A percentile compares a stretch with the other conserved stretches of the same genome.
phyloP scores from a whole-genome alignment of 192 early-diverging fungal species.

The Coemansia sp. region DNA sequence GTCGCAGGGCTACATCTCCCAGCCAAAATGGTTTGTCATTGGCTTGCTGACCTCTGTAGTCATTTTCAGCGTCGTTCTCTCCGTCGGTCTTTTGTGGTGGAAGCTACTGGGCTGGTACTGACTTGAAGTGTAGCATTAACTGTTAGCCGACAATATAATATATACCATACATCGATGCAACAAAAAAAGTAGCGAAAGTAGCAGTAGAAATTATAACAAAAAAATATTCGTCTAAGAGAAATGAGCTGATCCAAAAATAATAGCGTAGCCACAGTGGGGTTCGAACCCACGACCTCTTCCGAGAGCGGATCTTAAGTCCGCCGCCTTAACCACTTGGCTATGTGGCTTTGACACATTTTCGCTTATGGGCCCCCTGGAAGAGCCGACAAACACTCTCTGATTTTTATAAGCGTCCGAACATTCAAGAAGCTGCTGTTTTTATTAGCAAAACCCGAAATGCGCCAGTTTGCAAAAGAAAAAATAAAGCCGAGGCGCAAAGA shows the following conservation, averaged over 20 bases:
- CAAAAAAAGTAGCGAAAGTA: neutral
- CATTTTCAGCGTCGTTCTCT: constrained; percentile 56
- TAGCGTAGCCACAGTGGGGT: constrained; percentile 17
- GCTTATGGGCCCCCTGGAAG: neutral
- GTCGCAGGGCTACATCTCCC: constrained; percentile 58
- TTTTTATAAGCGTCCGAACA: neutral
- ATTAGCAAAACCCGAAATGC: neutral
- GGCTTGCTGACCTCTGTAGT: constrained; percentile 56
- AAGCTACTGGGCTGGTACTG: constrained; percentile 63
- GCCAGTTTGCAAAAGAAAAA: neutral
- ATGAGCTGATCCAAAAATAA: neutral
- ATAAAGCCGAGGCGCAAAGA: neutral
- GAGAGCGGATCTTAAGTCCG: constrained; percentile 38
- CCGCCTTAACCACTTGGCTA: constrained; percentile 38
- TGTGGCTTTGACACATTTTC: constrained; percentile 1
- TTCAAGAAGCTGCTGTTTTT: neutral
- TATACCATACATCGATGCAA: neutral
- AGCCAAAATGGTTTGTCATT: constrained; percentile 60
- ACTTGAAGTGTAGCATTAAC: neutral
- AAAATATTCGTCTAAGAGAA: neutral
- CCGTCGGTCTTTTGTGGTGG: constrained; percentile 70
- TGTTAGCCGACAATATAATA: neutral
- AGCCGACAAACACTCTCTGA: neutral
- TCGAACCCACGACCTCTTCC: constrained; percentile 44
- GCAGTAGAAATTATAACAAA: neutral